Percentiles rank a stretch among this genome's conserved stretches.
Conservation (phyloP, 192 early-diverging fungal species). For the Coemansia sp. region DNA sequence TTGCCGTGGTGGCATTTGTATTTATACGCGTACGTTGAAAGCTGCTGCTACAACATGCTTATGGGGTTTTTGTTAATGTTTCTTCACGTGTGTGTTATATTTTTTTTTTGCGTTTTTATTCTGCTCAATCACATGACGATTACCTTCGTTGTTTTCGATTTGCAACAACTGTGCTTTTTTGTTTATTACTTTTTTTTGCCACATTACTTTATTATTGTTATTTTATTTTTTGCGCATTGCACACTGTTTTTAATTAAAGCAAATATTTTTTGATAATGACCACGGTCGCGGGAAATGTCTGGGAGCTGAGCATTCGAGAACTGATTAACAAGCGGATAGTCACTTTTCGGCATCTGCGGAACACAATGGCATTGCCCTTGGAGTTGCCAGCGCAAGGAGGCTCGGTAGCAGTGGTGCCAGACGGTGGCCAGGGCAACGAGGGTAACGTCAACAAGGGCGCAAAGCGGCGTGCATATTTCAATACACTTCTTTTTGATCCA, state of each 20-base stretch:
- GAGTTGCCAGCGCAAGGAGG: constrained; percentile 15
- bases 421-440: background rate
- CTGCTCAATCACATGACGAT: background rate
- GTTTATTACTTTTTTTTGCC: background rate
- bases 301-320: constrained; percentile 55
- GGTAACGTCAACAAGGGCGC: constrained; percentile 10
- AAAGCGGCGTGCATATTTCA: constrained; percentile 49
- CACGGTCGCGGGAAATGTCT: constrained; percentile 43
- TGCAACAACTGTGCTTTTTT: background rate
- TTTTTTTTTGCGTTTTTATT: background rate
- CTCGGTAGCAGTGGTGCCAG: background rate
- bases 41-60: background rate
- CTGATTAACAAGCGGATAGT: constrained; percentile 55
- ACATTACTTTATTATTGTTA: background rate
- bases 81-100: background rate
- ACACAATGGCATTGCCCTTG: constrained; percentile 41
- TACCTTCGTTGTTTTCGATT: background rate
- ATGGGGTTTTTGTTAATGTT: background rate
- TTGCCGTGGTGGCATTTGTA: background rate
- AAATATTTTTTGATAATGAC: constrained; percentile 17
- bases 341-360: constrained; percentile 54
- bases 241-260: background rate
- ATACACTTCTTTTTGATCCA: constrained; percentile 44
- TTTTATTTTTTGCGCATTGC: no score
- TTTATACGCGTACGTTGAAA: background rate